These are phyloP conservation scores for Colletotrichum liaoningense DNA, from an alignment of 2,329 filamentous ascomycete genomes.

Conservation along the genomic window DNA sequence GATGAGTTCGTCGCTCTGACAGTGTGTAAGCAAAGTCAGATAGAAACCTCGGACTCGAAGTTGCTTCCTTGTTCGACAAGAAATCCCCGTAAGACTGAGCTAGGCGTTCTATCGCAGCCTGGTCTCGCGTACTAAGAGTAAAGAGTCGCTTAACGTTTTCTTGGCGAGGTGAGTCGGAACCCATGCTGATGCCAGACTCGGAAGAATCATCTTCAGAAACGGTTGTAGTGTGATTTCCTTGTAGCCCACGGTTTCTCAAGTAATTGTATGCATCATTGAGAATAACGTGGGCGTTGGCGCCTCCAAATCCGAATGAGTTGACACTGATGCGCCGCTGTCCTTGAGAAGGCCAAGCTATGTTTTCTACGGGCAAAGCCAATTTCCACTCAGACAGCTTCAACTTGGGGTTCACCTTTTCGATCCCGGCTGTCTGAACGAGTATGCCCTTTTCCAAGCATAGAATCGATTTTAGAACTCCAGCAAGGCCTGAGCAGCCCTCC, in stretches of 20 bases:
- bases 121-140: constrained; percentile 10
- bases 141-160: constrained; percentile 8
- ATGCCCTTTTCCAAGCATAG: constrained; percentile 52
- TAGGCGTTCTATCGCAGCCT: not conserved
- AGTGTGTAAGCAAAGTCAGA: not conserved
- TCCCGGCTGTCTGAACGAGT: constrained; percentile 64
- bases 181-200: not conserved
- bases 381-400: constrained; percentile 45
- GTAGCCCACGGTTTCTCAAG: not conserved
- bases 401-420: constrained; percentile 55
- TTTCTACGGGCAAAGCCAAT: constrained; percentile 44
- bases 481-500: constrained; percentile 56
- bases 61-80: constrained; percentile 1
- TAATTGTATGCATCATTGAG: constrained; percentile 44
- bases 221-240: not conserved
- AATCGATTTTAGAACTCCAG: constrained; percentile 54
- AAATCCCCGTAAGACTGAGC: not conserved
- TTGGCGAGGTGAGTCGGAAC: constrained; percentile 3
- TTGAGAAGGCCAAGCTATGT: constrained; percentile 39
- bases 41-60: not conserved
- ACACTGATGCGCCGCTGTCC: constrained; percentile 59
- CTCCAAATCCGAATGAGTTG: constrained; percentile 31
- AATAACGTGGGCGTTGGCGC: constrained; percentile 30
- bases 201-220: constrained; percentile 8
- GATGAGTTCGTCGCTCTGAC: not conserved